Percentiles rank a stretch among this genome's conserved stretches.
phyloP scores from a whole-genome alignment of 2,329 filamentous ascomycete genomes.

The Uncinocarpus reesii region DNA sequence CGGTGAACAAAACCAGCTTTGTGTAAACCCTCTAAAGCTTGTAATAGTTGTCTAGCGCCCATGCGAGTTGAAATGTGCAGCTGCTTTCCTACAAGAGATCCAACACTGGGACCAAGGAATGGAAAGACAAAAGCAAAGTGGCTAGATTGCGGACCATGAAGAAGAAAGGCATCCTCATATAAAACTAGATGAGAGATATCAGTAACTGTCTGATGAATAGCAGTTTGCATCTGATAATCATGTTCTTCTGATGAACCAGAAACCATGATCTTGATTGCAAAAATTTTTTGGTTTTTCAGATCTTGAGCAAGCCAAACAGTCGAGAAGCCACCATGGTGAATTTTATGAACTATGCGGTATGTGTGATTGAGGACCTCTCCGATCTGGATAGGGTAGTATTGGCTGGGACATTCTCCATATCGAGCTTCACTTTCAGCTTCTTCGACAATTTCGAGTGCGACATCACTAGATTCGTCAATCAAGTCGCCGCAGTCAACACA shows the following conservation, averaged over 20 bases:
- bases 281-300: no score
- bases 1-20: constrained; percentile 24
- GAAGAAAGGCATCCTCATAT: constrained; percentile 11
- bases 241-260: neutral
- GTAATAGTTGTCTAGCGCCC: constrained; percentile 24
- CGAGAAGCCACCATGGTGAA: neutral
- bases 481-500: constrained; percentile 1
- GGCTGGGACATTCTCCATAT: neutral
- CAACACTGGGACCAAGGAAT: constrained; percentile 18
- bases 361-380: constrained; percentile 4
- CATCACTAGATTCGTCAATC: neutral
- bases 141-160: constrained; percentile 4
- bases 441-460: neutral
- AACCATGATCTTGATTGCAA: constrained; percentile 24
- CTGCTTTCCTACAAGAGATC: neutral
- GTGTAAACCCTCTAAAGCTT: constrained; percentile 22
- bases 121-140: constrained; percentile 20
- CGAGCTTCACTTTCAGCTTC: neutral
- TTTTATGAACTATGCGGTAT: constrained; percentile 5
- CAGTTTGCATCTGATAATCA: constrained; percentile 13
- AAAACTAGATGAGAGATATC: constrained; percentile 14
- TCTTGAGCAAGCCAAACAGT: constrained; percentile 30
- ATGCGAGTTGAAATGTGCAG: constrained; percentile 21
- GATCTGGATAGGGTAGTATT: constrained; percentile 3
- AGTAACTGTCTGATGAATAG: constrained; percentile 8